These are phyloP conservation scores for Fusarium mundagurra DNA, from an alignment of 2,329 filamentous ascomycete species.

Conservation along the genomic window DNA sequence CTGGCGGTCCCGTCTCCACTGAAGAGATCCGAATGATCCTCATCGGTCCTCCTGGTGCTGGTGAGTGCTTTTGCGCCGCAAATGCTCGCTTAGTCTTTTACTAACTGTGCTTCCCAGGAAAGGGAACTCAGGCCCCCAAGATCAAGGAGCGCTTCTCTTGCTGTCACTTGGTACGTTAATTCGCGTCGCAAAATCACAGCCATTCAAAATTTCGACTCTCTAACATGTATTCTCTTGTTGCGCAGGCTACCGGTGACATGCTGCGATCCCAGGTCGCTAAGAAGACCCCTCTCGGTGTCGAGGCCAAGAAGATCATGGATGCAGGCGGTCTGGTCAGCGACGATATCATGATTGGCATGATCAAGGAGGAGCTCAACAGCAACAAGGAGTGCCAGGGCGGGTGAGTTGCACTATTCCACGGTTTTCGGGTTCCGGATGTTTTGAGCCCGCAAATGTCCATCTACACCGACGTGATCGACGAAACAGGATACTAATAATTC, in stretches of 20 bases:
- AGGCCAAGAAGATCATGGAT: slow-evolving; percentile 99
- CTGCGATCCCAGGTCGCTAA: slow-evolving; percentile 97
- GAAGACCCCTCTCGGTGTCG: slow-evolving; percentile 92
- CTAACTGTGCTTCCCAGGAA: slow-evolving; percentile 69
- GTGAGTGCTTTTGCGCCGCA: slow-evolving; percentile 63
- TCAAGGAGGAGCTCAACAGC: slow-evolving; percentile 93
- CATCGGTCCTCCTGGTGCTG: slow-evolving; percentile 96
- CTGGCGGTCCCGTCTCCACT: slow-evolving; percentile 60
- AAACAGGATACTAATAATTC: slow-evolving; percentile 32
- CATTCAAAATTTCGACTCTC: not conserved
- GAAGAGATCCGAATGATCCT: slow-evolving; percentile 93
- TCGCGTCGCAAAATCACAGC: slow-evolving; percentile 5
- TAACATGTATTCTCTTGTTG: slow-evolving; percentile 28
- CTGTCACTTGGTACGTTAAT: slow-evolving; percentile 85
- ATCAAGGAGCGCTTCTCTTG: slow-evolving; percentile 98
- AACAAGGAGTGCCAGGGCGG: slow-evolving; percentile 97
- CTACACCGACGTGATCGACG: slow-evolving; percentile 12
- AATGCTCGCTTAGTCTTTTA: not conserved
- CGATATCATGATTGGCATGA: slow-evolving; percentile 99
- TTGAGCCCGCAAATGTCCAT: slow-evolving; percentile 5
- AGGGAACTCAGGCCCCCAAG: slow-evolving; percentile 97
- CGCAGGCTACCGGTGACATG: slow-evolving; percentile 97
- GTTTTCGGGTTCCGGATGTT: not conserved
- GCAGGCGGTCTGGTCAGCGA: slow-evolving; percentile 96
- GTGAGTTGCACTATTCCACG: slow-evolving; percentile 61